phyloP scores from a whole-genome alignment of 805 yeast species.

The Nakazawaea ishiwadae region DNA sequence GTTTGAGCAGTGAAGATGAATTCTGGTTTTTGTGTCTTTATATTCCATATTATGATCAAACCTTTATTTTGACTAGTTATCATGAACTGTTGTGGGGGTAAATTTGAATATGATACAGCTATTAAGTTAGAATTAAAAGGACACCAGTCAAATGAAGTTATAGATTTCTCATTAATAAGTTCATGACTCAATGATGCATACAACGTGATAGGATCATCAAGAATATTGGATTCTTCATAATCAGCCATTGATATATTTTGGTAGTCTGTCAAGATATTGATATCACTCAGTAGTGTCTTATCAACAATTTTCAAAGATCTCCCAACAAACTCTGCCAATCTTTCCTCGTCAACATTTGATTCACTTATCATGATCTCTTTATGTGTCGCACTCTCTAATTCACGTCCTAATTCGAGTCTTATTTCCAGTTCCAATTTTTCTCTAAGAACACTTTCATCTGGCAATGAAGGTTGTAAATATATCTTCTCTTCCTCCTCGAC shows the following conservation, averaged over 20 bases:
- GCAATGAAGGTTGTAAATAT: background rate
- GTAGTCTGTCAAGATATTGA: background rate
- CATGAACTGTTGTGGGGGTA: constrained; percentile 4
- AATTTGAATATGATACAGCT: constrained; percentile 12
- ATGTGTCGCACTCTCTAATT: background rate
- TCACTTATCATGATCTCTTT: background rate
- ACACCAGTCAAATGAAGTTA: constrained; percentile 17
- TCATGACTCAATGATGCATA: constrained; percentile 6
- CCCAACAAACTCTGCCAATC: constrained; percentile 8
- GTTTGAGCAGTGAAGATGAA: constrained; percentile 28
- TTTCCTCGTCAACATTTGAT: constrained; percentile 7
- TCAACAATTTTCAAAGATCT: constrained; percentile 6
- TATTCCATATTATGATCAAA: constrained; percentile 25
- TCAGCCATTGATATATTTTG: background rate
- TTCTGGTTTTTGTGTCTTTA: constrained; percentile 22
- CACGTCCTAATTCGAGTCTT: constrained; percentile 1
- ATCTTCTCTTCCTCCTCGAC: background rate
- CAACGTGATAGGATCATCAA: background rate
- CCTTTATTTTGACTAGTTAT: constrained; percentile 17
- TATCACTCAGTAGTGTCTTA: constrained; percentile 1
- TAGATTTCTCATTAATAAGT: constrained; percentile 2
- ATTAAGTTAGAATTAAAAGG: constrained; percentile 14
- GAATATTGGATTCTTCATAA: background rate
- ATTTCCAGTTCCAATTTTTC: background rate
- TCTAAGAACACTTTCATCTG: background rate